These are phyloP conservation scores for Arthrobotrys pseudoclavata DNA, from an alignment of 2,329 filamentous ascomycete genomes.

Conservation along the genomic window DNA sequence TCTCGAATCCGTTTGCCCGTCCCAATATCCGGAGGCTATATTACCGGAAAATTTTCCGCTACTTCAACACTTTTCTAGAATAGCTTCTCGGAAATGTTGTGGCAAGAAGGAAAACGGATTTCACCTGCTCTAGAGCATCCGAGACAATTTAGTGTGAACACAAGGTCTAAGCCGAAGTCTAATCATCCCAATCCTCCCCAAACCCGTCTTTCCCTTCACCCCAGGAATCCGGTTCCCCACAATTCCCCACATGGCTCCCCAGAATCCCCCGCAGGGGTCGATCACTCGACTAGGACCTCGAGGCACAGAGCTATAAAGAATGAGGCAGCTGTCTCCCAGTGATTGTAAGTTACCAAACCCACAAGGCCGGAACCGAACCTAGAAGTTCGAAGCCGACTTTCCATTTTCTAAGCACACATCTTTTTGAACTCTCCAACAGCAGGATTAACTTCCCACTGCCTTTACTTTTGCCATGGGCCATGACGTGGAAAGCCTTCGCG, in stretches of 20 bases:
- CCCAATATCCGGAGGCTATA: slow-evolving; percentile 35
- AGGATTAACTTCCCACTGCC: neutral
- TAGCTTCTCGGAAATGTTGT: no score
- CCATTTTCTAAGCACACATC: neutral
- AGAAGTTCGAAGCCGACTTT: neutral
- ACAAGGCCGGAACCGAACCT: slow-evolving; percentile 4
- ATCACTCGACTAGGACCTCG: neutral
- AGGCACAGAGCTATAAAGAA: slow-evolving; percentile 35
- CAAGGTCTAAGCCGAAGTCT: slow-evolving; percentile 1
- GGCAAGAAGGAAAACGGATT: neutral
- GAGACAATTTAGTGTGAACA: slow-evolving; percentile 7
- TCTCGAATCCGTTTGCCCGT: neutral
- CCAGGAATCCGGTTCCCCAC: slow-evolving; percentile 22
- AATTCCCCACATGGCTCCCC: slow-evolving; percentile 29
- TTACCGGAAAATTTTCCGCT: slow-evolving; percentile 30
- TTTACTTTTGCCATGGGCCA: slow-evolving; percentile 7
- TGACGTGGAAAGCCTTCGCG: slow-evolving; percentile 39
- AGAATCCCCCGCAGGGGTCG: neutral
- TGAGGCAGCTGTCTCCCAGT: slow-evolving; percentile 3
- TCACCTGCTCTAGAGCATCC: slow-evolving; percentile 3
- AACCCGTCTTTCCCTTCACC: neutral
- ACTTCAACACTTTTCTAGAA: neutral
- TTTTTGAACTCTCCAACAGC: neutral
- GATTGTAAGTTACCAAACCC: slow-evolving; percentile 9
- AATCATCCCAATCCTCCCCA: neutral